A percentile compares a stretch with the other conserved stretches of the same genome.
phyloP scores from a whole-genome alignment of 2,329 filamentous ascomycete genomes.

The Xylariaceae sp. region DNA sequence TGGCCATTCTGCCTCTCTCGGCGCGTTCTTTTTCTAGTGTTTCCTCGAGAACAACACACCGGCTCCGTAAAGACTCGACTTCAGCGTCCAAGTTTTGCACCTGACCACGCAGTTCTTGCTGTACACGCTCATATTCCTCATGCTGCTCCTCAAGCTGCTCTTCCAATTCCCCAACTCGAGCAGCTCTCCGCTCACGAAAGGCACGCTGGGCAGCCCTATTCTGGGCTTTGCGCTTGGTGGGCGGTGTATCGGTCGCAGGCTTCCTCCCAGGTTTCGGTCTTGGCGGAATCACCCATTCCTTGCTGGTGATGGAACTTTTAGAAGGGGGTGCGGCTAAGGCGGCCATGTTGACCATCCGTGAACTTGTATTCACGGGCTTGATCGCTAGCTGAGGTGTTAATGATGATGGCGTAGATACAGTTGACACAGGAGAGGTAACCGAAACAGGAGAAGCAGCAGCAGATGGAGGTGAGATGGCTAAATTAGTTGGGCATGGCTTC shows the following conservation, averaged over 20 bases:
- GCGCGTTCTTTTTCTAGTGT: conserved; percentile 65
- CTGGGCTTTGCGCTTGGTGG: conserved; percentile 92
- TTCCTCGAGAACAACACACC: conserved; percentile 67
- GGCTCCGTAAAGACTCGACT: conserved; percentile 67
- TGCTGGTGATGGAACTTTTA: conserved; percentile 71
- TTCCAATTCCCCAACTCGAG: conserved; percentile 78
- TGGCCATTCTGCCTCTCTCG: conserved; percentile 47
- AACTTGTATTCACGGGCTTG: conserved; percentile 32
- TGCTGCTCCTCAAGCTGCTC: conserved; percentile 68
- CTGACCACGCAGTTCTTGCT: conserved; percentile 63
- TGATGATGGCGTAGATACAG: conserved; percentile 35
- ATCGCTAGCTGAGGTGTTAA: conserved; percentile 37
- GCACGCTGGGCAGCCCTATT: conserved; percentile 90
- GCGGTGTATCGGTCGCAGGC: conserved; percentile 89
- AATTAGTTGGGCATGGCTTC: conserved; percentile 36
- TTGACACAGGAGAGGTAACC: conserved; percentile 36
- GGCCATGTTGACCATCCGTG: conserved; percentile 51
- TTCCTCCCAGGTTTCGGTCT: conserved; percentile 90
- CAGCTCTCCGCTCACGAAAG: conserved; percentile 85
- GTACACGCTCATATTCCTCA: conserved; percentile 61
- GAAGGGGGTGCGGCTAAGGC: conserved; percentile 50
- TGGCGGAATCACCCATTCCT: conserved; percentile 85
- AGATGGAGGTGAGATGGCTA: conserved; percentile 39
- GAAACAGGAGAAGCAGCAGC: conserved; percentile 38
- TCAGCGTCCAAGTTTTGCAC: conserved; percentile 67